Evolutionary conservation across 2,329 filamentous ascomycete species (phyloP).

Genomic region (Aspergillus fischeri): DNA sequence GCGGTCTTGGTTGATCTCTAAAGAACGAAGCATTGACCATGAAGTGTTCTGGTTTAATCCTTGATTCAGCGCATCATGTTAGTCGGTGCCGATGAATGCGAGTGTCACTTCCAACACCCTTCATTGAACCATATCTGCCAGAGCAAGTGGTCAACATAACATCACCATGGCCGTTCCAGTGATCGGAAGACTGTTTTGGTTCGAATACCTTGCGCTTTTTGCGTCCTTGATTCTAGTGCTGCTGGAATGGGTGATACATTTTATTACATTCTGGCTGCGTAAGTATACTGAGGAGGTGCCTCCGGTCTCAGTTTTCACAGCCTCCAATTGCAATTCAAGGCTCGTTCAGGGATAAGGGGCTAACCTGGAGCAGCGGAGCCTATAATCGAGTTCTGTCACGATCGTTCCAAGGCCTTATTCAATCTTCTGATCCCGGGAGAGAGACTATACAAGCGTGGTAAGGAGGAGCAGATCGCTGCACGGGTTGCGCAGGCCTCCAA

Average conservation of each 20-base stretch:
- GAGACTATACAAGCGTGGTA: slow-evolving; percentile 62
- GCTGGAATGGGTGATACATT: slow-evolving; percentile 75
- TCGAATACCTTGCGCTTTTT: slow-evolving; percentile 82
- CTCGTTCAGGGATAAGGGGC: slow-evolving; percentile 1
- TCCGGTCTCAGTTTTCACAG: background rate
- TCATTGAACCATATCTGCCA: background rate
- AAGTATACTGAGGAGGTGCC: slow-evolving; percentile 33
- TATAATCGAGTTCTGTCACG: slow-evolving; percentile 77
- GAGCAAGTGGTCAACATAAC: background rate
- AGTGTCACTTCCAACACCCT: background rate
- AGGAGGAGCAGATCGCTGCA: slow-evolving; percentile 66
- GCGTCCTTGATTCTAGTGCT: slow-evolving; percentile 78
- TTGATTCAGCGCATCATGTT: background rate
- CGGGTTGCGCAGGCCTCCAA: slow-evolving; percentile 82
- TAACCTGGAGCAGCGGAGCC: slow-evolving; percentile 58
- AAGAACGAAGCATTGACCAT: background rate
- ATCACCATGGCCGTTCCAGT: slow-evolving; percentile 56
- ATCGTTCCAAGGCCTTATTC: slow-evolving; percentile 75
- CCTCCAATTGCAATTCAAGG: background rate
- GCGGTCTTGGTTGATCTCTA: background rate
- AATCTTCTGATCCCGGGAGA: slow-evolving; percentile 70
- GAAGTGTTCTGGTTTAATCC: background rate
- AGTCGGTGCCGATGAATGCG: background rate
- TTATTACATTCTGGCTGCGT: slow-evolving; percentile 86
- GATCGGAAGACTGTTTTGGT: slow-evolving; percentile 58